Conservation (phyloP, 345 rosid genomes). For the Pugionium dolabratum region DNA sequence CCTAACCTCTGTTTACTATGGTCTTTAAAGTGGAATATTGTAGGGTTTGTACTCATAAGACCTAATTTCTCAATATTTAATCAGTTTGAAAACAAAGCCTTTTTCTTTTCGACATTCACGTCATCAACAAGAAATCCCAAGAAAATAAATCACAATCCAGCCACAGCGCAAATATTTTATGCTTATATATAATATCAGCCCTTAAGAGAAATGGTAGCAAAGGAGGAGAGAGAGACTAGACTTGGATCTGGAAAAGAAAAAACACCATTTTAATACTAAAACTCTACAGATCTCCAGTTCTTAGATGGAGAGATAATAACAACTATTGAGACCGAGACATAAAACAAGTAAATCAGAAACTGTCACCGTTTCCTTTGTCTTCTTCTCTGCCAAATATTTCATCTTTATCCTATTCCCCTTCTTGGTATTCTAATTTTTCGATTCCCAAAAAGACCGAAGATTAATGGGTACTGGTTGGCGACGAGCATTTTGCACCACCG, state of each 20-base stretch:
- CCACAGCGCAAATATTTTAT: conserved; percentile 20
- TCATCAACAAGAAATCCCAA: conserved; percentile 24
- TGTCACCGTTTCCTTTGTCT: conserved; percentile 34
- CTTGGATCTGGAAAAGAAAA: conserved; percentile 26
- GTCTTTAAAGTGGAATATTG: too few species aligned
- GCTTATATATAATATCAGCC: conserved; percentile 12
- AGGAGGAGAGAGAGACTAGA: conserved; percentile 1
- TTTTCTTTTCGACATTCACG: conserved; percentile 19
- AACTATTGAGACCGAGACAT: conserved; percentile 18
- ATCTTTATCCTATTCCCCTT: conserved; percentile 14
- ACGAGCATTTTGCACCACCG: conserved; percentile 88
- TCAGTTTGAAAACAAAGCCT: neutral
- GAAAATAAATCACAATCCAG: conserved; percentile 26
- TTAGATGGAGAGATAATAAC: conserved; percentile 19
- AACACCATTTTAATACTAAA: conserved; percentile 7
- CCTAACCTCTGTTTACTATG: too few species aligned
- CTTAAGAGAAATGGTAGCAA: conserved; percentile 1
- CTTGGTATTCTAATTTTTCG: neutral
- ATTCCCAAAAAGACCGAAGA: neutral
- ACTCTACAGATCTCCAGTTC: conserved; percentile 29
- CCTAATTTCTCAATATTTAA: neutral
- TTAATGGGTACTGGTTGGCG: conserved; percentile 95
- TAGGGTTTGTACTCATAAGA: too few species aligned
- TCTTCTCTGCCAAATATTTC: conserved; percentile 27
- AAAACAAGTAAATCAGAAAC: conserved; percentile 12